A percentile compares a stretch with the other conserved stretches of the same genome.
These are phyloP conservation scores for Astrocystis sublimbata DNA, from an alignment of 495 filamentous ascomycete species.

Conservation along the genomic window DNA sequence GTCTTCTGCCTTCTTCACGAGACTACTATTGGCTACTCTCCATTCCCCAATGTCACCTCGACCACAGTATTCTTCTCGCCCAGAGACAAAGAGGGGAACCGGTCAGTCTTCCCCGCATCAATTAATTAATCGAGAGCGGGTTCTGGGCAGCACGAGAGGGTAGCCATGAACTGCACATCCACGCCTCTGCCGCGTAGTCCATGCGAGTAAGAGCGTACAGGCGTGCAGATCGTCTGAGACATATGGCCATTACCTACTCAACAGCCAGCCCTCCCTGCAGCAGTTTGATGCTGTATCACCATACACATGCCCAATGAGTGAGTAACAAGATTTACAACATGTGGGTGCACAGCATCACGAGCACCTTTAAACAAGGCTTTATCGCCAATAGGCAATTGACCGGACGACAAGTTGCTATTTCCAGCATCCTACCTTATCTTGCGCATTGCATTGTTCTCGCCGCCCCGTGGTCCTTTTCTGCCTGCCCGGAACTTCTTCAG, in stretches of 20 bases:
- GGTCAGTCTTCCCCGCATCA: slow-evolving; percentile 10
- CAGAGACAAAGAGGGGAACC: neutral
- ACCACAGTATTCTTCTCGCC: neutral
- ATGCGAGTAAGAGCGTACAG: neutral
- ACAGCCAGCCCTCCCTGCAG: too few species aligned
- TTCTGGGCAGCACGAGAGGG: too few species aligned
- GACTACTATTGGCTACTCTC: neutral
- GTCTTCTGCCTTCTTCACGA: neutral
- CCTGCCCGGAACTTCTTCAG: neutral
- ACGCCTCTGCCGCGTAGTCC: neutral
- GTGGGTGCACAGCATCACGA: neutral
- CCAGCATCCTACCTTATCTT: too few species aligned
- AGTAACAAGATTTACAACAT: neutral
- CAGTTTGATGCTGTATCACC: too few species aligned
- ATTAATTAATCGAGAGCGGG: neutral
- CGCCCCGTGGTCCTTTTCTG: neutral
- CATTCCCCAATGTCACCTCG: neutral
- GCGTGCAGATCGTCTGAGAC: neutral
- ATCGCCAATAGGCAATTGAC: too few species aligned
- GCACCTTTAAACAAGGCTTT: too few species aligned
- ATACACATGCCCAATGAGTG: too few species aligned
- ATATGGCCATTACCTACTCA: too few species aligned
- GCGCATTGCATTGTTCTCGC: neutral
- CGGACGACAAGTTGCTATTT: too few species aligned
- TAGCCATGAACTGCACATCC: neutral